phyloP scores from a whole-genome alignment of 352 stramenopile species.

The Thalassiosira pacifica region DNA sequence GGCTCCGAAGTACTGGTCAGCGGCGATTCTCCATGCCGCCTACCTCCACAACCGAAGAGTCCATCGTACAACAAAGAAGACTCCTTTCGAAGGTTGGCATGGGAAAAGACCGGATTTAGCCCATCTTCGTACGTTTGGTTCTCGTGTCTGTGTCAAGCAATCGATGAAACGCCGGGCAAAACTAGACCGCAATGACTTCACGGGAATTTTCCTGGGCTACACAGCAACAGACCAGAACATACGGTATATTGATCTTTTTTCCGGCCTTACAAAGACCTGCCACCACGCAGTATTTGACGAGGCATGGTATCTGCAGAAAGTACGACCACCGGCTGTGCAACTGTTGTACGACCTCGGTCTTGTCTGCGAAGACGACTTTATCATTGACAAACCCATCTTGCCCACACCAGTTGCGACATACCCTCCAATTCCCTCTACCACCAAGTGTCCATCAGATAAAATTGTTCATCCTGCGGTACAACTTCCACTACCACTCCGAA shows the following conservation, averaged over 20 bases:
- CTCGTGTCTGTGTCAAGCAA: not conserved
- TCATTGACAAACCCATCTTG: not conserved
- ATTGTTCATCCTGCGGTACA: not conserved
- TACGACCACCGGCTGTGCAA: conserved; percentile 26
- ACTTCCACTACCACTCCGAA: not conserved
- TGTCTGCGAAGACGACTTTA: not conserved
- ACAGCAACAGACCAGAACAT: conserved; percentile 47
- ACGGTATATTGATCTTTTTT: conserved; percentile 33
- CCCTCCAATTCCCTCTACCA: too few species aligned
- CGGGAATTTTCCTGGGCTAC: conserved; percentile 68
- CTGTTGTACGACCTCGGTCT: conserved; percentile 40
- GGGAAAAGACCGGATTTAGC: not conserved
- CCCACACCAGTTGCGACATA: not conserved
- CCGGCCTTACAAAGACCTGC: conserved; percentile 13
- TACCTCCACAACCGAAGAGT: conserved; percentile 30
- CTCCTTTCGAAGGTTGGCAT: conserved; percentile 3
- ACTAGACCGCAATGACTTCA: conserved; percentile 47
- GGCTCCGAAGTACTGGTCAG: conserved; percentile 22
- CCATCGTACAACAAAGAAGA: not conserved
- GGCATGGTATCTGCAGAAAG: conserved; percentile 47
- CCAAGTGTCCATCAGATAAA: too few species aligned
- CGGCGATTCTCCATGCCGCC: conserved; percentile 24
- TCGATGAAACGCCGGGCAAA: conserved; percentile 21
- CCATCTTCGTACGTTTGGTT: not conserved
- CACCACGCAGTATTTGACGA: conserved; percentile 54